Evolutionary conservation across 805 yeast genomes (phyloP).

Genomic region (Tetrapisispora namnaoensis): DNA sequence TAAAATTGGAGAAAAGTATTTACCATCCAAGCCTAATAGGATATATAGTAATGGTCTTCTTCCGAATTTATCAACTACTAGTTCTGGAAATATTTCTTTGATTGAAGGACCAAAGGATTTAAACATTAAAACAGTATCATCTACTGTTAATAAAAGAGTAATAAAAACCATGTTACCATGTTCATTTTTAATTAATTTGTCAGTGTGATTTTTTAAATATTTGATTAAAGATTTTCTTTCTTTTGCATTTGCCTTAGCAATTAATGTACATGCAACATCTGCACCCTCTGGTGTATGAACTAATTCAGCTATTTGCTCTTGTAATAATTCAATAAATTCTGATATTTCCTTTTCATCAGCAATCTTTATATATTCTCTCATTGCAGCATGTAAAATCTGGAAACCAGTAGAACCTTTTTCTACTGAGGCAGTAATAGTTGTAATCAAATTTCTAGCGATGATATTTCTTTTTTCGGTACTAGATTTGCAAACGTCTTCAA

Average conservation of each 20-base stretch:
- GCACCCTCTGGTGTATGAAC: constrained; percentile 94
- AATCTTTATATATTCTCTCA: constrained; percentile 76
- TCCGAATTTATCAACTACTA: constrained; percentile 63
- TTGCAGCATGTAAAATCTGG: constrained; percentile 91
- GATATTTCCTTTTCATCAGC: constrained; percentile 57
- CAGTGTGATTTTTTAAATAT: constrained; percentile 65
- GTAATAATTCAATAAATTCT: constrained; percentile 72
- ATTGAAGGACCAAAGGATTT: constrained; percentile 49
- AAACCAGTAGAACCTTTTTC: constrained; percentile 95
- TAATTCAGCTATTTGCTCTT: constrained; percentile 86
- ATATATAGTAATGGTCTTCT: constrained; percentile 84
- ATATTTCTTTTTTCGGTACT: constrained; percentile 69
- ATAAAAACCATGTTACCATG: constrained; percentile 75
- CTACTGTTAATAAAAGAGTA: constrained; percentile 75
- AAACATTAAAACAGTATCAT: constrained; percentile 77
- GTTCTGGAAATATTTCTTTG: constrained; percentile 45
- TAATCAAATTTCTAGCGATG: constrained; percentile 63
- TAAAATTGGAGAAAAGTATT: constrained; percentile 67
- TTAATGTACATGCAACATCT: constrained; percentile 74
- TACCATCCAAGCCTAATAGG: constrained; percentile 67
- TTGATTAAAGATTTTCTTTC: constrained; percentile 76
- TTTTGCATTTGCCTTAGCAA: constrained; percentile 81
- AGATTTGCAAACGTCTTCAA: constrained; percentile 56
- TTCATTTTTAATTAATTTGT: constrained; percentile 70
- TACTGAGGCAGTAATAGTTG: constrained; percentile 82